These are phyloP conservation scores for Odonthalia washingtoniensis DNA, from an alignment of 31 red algal genomes.

Conservation along the genomic window DNA sequence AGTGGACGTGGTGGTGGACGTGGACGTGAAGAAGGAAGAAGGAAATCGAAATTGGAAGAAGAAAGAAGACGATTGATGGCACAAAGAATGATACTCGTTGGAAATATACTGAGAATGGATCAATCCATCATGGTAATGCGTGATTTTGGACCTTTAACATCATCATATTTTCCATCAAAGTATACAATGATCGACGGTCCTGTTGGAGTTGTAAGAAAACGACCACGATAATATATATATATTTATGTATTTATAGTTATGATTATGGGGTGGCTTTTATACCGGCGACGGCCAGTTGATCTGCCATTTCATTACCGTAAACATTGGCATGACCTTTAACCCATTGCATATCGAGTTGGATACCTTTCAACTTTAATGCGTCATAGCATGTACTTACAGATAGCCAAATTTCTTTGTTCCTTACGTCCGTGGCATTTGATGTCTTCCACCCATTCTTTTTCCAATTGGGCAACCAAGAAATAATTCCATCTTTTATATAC, in stretches of 20 bases:
- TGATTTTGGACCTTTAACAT: slow-evolving; percentile 60
- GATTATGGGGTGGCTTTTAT: neutral
- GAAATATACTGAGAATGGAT: slow-evolving; percentile 52
- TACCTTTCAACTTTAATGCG: slow-evolving; percentile 29
- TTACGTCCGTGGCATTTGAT: slow-evolving; percentile 58
- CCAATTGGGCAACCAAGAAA: slow-evolving; percentile 76
- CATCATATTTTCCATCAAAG: slow-evolving; percentile 55
- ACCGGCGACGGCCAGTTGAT: slow-evolving; percentile 64
- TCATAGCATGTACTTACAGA: slow-evolving; percentile 40
- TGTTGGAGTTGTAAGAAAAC: slow-evolving; percentile 1
- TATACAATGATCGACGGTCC: slow-evolving; percentile 61
- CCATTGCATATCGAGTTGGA: slow-evolving; percentile 62
- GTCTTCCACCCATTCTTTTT: slow-evolving; percentile 74
- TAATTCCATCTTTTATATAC: slow-evolving; percentile 77
- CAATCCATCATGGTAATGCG: slow-evolving; percentile 67
- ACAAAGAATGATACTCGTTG: slow-evolving; percentile 14
- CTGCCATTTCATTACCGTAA: slow-evolving; percentile 83
- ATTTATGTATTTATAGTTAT: neutral
- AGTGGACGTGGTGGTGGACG: too few species aligned
- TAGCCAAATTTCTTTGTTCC: slow-evolving; percentile 84
- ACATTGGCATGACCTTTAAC: slow-evolving; percentile 78
- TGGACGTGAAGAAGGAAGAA: too few species aligned
- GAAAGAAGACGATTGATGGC: slow-evolving; percentile 25
- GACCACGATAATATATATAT: neutral
- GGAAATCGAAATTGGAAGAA: slow-evolving; percentile 27